phyloP scores from a whole-genome alignment of 257 asterid species.

The Nicotiana tomentosiformis region DNA sequence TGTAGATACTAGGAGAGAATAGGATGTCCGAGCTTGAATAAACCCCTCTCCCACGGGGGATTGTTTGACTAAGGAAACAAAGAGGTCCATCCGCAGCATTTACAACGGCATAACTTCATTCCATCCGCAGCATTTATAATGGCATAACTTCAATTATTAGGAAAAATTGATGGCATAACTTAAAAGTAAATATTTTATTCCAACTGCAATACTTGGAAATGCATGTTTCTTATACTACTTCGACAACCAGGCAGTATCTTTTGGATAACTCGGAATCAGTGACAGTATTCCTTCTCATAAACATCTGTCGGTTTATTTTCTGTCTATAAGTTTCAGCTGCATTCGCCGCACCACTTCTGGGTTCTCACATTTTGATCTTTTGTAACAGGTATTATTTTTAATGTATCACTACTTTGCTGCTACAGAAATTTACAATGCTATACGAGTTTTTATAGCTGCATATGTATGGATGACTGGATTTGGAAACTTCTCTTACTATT shows the following conservation, averaged over 20 bases:
- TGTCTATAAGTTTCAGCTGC: neutral
- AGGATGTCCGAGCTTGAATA: neutral
- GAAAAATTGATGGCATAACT: neutral
- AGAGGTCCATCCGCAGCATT: neutral
- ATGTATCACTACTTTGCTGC: constrained; percentile 95
- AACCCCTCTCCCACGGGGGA: neutral
- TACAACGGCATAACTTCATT: neutral
- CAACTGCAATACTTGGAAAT: neutral
- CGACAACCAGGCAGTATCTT: neutral
- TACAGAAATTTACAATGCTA: constrained; percentile 72
- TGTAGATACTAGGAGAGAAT: neutral
- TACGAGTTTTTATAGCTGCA: constrained; percentile 75
- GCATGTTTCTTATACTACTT: neutral
- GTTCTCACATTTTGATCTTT: constrained; percentile 21
- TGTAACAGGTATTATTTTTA: constrained; percentile 67
- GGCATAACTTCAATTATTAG: neutral
- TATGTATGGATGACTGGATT: constrained; percentile 97
- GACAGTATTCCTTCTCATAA: neutral
- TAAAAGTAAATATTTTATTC: neutral
- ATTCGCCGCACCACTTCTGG: neutral
- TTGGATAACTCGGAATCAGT: neutral
- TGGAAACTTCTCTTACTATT: constrained; percentile 88
- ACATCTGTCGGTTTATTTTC: neutral
- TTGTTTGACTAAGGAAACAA: neutral
- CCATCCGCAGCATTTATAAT: neutral